A percentile compares a stretch with the other conserved stretches of the same genome.
These are phyloP conservation scores for Fusarium napiforme DNA, from an alignment of 2,329 filamentous ascomycete species.

Conservation along the genomic window DNA sequence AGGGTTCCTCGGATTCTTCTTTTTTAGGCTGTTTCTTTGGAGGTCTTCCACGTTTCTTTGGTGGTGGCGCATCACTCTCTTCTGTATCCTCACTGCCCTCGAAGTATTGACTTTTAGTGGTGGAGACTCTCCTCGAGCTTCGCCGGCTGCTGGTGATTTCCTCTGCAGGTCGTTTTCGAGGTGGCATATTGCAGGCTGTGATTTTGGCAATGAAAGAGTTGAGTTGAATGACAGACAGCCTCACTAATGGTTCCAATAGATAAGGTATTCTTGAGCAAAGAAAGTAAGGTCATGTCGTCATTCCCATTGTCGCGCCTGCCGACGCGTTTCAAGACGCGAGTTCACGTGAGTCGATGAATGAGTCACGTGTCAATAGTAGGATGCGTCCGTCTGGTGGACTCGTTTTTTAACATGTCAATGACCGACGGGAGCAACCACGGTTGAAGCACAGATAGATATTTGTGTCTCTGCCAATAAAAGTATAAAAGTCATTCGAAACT, in stretches of 20 bases:
- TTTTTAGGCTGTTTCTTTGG: constrained; percentile 36
- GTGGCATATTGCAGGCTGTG: constrained; percentile 48
- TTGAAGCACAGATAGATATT: not conserved
- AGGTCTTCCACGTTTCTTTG: constrained; percentile 46
- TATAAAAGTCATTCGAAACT: not conserved
- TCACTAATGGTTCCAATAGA: not conserved
- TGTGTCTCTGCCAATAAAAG: not conserved
- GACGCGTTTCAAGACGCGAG: constrained; percentile 41
- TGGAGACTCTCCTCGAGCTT: constrained; percentile 60
- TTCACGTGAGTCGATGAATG: constrained; percentile 38
- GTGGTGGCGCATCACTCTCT: constrained; percentile 41
- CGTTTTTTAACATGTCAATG: not conserved
- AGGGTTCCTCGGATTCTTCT: constrained; percentile 44
- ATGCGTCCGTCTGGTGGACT: not conserved
- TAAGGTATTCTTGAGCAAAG: not conserved
- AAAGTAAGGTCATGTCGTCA: constrained; percentile 39
- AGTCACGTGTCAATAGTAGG: not conserved
- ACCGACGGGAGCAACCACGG: not conserved
- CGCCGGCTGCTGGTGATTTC: constrained; percentile 51
- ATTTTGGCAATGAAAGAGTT: not conserved
- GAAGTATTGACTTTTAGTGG: constrained; percentile 64
- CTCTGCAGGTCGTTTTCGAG: constrained; percentile 53
- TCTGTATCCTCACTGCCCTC: constrained; percentile 48
- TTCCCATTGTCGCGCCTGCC: constrained; percentile 34
- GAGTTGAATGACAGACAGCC: not conserved